Conservation (phyloP, 2,329 filamentous ascomycete species). For the Coleophoma cylindrospora region DNA sequence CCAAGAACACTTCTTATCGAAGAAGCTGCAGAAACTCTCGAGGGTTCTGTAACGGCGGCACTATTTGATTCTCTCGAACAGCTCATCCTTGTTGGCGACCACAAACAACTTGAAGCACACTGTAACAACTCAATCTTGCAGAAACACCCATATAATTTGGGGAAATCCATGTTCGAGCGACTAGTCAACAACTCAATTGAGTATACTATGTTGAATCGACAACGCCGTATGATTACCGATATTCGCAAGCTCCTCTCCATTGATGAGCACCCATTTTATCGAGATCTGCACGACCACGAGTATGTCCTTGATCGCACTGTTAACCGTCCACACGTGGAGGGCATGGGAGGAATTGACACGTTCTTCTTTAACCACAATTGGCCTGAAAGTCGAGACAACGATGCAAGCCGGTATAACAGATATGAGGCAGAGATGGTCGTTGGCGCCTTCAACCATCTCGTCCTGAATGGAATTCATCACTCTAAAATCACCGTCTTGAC, state of each 20-base stretch:
- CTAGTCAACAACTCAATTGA: constrained; percentile 52
- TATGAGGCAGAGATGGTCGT: constrained; percentile 74
- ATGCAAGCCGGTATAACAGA: constrained; percentile 63
- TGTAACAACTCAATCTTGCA: constrained; percentile 51
- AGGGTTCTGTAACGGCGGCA: constrained; percentile 50
- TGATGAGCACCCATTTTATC: constrained; percentile 49
- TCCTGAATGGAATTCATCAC: constrained; percentile 56
- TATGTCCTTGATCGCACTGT: constrained; percentile 46
- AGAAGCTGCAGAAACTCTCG: constrained; percentile 59
- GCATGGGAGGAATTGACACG: constrained; percentile 55
- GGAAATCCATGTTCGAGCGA: constrained; percentile 65
- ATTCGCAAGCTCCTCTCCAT: constrained; percentile 50
- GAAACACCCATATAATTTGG: constrained; percentile 51
- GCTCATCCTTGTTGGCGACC: constrained; percentile 64
- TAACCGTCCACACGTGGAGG: constrained; percentile 47
- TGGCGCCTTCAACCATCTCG: constrained; percentile 66
- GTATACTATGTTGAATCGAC: constrained; percentile 50
- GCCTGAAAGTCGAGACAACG: constrained; percentile 57
- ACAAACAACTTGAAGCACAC: constrained; percentile 60
- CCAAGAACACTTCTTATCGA: constrained; percentile 61
- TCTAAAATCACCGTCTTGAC: constrained; percentile 73
- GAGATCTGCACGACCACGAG: constrained; percentile 49
- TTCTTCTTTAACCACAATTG: constrained; percentile 63
- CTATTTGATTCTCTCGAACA: constrained; percentile 60
- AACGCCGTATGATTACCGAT: constrained; percentile 67